Percentiles rank a stretch among this genome's conserved stretches.
Evolutionary conservation across 2,329 filamentous ascomycete species (phyloP).

Genomic region (Colletotrichum nymphaeae): DNA sequence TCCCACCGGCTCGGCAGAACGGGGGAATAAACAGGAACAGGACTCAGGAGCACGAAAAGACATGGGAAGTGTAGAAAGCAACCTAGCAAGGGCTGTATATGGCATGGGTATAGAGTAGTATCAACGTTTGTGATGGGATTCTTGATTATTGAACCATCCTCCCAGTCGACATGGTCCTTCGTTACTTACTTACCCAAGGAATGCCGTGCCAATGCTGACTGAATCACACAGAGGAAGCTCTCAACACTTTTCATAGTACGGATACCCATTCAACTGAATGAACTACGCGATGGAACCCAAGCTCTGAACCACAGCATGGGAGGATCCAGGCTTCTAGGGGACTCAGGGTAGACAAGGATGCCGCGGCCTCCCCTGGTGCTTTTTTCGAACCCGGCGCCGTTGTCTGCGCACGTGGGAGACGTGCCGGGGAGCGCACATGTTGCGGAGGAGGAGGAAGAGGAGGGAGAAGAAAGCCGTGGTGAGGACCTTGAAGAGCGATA

Average conservation of each 20-base stretch:
- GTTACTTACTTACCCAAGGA: not conserved
- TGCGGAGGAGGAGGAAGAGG: not conserved
- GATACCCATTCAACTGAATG: not conserved
- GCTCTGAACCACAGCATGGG: not conserved
- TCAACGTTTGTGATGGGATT: too few relatives aligned
- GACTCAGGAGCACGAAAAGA: too few relatives aligned
- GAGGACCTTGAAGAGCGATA: not conserved
- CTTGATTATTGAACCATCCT: not conserved
- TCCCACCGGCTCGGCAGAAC: too few relatives aligned
- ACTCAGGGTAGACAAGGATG: not conserved
- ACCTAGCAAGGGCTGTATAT: too few relatives aligned
- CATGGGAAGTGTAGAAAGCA: too few relatives aligned
- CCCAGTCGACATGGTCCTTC: too few relatives aligned
- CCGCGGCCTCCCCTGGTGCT: not conserved
- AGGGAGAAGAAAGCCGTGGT: not conserved
- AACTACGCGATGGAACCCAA: not conserved
- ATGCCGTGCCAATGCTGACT: not conserved
- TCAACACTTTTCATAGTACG: not conserved
- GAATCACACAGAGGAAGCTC: not conserved
- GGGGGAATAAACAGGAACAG: too few relatives aligned
- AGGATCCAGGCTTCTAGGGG: not conserved
- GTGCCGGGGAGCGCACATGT: not conserved
- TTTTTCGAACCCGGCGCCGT: not conserved
- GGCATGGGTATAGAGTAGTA: too few relatives aligned
- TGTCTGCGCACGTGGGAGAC: not conserved